Evolutionary conservation across 176 grass and related monocot genomes (phyloP), one percentile per base, ranked within the genome.

Genomic region (Musa troglodytarum): DNA sequence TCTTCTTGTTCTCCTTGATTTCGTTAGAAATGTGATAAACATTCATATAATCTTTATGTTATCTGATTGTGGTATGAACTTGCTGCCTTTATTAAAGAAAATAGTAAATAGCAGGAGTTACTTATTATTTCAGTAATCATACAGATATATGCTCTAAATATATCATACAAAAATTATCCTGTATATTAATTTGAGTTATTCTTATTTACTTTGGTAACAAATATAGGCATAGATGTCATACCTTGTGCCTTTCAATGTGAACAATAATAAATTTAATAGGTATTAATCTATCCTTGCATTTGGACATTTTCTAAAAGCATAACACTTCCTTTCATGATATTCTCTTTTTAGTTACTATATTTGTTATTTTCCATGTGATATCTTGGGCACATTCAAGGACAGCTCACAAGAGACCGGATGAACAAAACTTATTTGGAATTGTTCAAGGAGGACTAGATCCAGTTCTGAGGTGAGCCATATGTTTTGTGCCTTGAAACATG

Each of bases 371-470:
- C 17, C 43, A 24, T 77, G 5, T 10, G 10, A 51, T 69, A 7
- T 26, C 8, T 69, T n/a, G 65, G 85, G 52, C 66, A 82, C 87
- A 34, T 77, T 89, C 76, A 90, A 88, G 54, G 79, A 65, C 83
- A 98, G 88, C 94, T 89, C 88, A 98, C 84, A 87, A 98, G 86
- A 98, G 86, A 83, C 88, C 95, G 55, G 80, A 91, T 80, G 86
- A 75, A n/a, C 95, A 98, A 70, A 91, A 93, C 52, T 87, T 98
- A 85, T 98, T 98, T 82, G 95, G 90, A 81, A 93, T 98, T 82
- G 95, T 93, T 62, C 90, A 98, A 98, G 94, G 95, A 84, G 95
- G 90, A 80, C 78, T 98, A 77, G 90, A 98, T 87, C 90, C 95
- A 68, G 76, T 93, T 89, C 88, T 98, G 54, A 85, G 95, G 95